phyloP scores from a whole-genome alignment of 2,329 filamentous ascomycete genomes.

The Talaromyces sp. region DNA sequence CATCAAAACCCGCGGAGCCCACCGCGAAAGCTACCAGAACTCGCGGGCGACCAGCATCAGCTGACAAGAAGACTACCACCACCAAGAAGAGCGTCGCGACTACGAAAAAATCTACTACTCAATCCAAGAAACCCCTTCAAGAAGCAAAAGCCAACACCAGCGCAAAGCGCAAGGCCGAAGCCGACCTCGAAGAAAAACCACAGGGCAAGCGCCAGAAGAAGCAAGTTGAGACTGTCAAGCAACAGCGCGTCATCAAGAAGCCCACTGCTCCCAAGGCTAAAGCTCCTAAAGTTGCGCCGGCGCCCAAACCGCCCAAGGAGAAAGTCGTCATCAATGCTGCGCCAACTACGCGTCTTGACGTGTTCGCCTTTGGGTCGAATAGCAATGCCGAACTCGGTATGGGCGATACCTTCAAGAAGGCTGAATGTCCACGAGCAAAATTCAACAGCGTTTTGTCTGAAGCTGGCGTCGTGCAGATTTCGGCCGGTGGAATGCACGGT shows the following conservation, averaged over 20 bases:
- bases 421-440: slow-evolving; percentile 64
- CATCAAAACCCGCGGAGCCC: slow-evolving; percentile 5
- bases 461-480: slow-evolving; percentile 60
- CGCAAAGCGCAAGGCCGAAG: slow-evolving; percentile 16
- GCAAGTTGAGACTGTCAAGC: background rate
- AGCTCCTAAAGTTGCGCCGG: slow-evolving; percentile 8
- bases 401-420: slow-evolving; percentile 57
- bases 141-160: slow-evolving; percentile 16
- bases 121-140: slow-evolving; percentile 13
- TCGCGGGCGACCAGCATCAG: slow-evolving; percentile 12
- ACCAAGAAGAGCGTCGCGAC: slow-evolving; percentile 4
- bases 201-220: slow-evolving; percentile 14
- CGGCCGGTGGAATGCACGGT: slow-evolving; percentile 70
- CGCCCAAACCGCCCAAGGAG: slow-evolving; percentile 19
- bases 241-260: slow-evolving; percentile 12
- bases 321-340: slow-evolving; percentile 51
- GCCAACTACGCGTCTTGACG: slow-evolving; percentile 50
- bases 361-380: slow-evolving; percentile 72
- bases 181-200: slow-evolving; percentile 13
- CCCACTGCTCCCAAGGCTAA: slow-evolving; percentile 4
- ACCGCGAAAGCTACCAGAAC: slow-evolving; percentile 8
- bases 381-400: slow-evolving; percentile 69
- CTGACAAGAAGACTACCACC: slow-evolving; percentile 5
- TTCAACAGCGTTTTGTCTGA: slow-evolving; percentile 52
- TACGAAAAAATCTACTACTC: slow-evolving; percentile 22